phyloP scores from a whole-genome alignment of 352 stramenopile genomes.

The Phytophthora chlamydospora region DNA sequence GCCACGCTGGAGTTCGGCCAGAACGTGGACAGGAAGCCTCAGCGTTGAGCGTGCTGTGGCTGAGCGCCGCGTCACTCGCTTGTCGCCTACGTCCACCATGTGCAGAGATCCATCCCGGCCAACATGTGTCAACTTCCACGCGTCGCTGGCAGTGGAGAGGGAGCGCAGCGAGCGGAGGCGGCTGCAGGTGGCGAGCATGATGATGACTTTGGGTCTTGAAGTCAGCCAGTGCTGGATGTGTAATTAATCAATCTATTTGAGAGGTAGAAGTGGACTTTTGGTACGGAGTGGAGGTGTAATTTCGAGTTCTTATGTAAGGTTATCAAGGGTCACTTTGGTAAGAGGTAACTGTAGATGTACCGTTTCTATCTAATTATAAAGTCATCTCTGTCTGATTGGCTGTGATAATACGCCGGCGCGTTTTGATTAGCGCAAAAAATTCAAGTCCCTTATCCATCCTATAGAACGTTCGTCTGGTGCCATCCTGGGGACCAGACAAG shows the following conservation, averaged over 20 bases:
- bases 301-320: background rate
- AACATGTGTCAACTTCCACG: constrained; percentile 64
- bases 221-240: constrained; percentile 5
- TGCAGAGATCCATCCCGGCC: constrained; percentile 49
- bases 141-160: constrained; percentile 8
- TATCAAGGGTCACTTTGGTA: background rate
- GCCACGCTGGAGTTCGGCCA: constrained; percentile 67
- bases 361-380: too few species aligned
- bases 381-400: too few species aligned
- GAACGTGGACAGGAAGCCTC: constrained; percentile 79
- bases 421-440: too few species aligned
- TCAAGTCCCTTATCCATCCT: too few species aligned
- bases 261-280: too few species aligned
- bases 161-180: background rate
- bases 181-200: background rate
- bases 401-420: too few species aligned
- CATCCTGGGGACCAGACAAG: constrained; percentile 28
- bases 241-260: constrained; percentile 6
- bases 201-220: background rate
- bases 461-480: background rate
- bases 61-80: constrained; percentile 79
- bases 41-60: constrained; percentile 89
- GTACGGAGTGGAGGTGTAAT: background rate
- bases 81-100: constrained; percentile 94
- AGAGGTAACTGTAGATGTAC: background rate